A percentile compares a stretch with the other conserved stretches of the same genome.
These are phyloP conservation scores for Zygosaccharomyces pseudobailii DNA, from an alignment of 1,139 yeast genomes.

Conservation along the genomic window DNA sequence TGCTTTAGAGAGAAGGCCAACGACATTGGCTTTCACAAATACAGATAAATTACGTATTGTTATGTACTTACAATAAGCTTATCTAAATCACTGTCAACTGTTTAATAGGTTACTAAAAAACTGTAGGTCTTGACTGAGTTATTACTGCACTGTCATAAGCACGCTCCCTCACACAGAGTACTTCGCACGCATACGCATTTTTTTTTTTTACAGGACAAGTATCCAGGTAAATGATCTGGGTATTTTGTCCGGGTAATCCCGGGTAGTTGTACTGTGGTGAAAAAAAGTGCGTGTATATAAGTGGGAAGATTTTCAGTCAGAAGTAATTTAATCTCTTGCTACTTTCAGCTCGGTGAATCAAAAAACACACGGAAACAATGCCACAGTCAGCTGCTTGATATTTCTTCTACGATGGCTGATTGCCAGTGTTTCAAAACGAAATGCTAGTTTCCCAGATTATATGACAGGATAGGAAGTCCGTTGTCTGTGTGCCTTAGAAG, in stretches of 20 bases:
- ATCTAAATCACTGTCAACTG: constrained; percentile 8
- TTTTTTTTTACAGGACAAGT: too few relatives aligned
- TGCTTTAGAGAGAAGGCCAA: constrained; percentile 99
- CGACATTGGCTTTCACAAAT: constrained; percentile 99
- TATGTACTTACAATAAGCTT: constrained; percentile 2
- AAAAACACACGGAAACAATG: constrained; percentile 35
- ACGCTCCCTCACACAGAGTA: too few relatives aligned
- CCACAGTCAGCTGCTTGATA: constrained; percentile 36
- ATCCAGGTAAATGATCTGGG: too few relatives aligned
- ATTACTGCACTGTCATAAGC: not conserved
- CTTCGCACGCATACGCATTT: too few relatives aligned
- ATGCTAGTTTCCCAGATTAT: constrained; percentile 36
- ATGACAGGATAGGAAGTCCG: constrained; percentile 38
- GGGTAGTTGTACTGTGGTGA: not conserved
- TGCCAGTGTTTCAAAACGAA: constrained; percentile 36
- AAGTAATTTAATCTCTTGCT: not conserved
- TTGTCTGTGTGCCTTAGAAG: constrained; percentile 29
- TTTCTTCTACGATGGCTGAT: constrained; percentile 33
- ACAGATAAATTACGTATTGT: constrained; percentile 59
- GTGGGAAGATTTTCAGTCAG: not conserved
- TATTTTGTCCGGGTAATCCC: too few relatives aligned
- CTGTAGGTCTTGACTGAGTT: not conserved
- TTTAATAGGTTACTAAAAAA: not conserved
- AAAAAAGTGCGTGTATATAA: constrained; percentile 5
- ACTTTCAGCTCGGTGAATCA: constrained; percentile 31